These are phyloP conservation scores for Powellomyces hirtus DNA, from an alignment of 192 early-diverging fungal species.

Conservation along the genomic window DNA sequence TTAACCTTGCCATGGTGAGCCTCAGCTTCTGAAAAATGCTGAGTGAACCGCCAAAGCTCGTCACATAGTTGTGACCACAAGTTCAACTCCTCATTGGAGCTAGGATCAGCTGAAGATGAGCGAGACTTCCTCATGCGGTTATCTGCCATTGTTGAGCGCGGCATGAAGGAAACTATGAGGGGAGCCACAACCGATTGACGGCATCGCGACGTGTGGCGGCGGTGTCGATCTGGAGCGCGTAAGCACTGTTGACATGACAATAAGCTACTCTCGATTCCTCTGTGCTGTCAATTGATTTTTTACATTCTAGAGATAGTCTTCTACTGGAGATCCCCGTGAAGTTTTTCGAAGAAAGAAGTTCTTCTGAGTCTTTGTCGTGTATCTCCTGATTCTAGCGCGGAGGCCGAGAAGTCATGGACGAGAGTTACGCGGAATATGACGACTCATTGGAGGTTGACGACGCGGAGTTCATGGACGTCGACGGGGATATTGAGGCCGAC, in stretches of 20 bases:
- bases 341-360: background rate
- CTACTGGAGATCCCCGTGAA: background rate
- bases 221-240: too few relatives aligned
- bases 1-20: slow-evolving; percentile 8
- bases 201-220: background rate
- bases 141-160: background rate
- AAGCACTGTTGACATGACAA: too few relatives aligned
- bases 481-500: background rate
- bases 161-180: background rate
- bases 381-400: background rate
- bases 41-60: slow-evolving; percentile 3
- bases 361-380: too few relatives aligned
- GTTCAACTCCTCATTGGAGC: slow-evolving; percentile 21
- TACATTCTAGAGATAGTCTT: too few relatives aligned
- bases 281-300: too few relatives aligned
- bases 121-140: slow-evolving; percentile 14
- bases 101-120: slow-evolving; percentile 15
- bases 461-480: background rate
- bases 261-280: background rate
- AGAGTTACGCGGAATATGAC: background rate
- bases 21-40: background rate
- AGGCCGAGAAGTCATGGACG: background rate
- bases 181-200: background rate
- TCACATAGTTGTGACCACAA: slow-evolving; percentile 26
- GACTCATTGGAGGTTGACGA: background rate